Evolutionary conservation across 176 grass and related monocot genomes (phyloP), one percentile per base, ranked within the genome.

Genomic region (Tillandsia fasciculata): DNA sequence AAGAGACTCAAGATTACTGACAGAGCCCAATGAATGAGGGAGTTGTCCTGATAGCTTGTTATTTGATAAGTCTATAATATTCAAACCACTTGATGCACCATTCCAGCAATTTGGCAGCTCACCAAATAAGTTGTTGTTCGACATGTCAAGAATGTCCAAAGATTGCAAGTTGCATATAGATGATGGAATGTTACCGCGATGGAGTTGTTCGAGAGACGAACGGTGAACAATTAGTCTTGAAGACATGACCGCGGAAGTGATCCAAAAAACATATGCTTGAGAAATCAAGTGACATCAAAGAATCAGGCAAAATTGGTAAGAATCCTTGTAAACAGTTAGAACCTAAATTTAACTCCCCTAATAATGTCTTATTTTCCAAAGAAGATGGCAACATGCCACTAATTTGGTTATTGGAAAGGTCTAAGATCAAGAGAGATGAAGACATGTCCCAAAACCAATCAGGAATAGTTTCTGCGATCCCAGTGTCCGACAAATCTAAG

Each of bases 401-500:
- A 0, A 87, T 72, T 26, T 53, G 3, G 22, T 87, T 87, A 2
- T 28, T 14, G 3, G 66, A 82, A 1, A 84, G 47, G 1, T 65
- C 69, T 54, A 81, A 63, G 17, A 0, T 10, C 3, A 88, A 12
- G 3, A 88, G 50, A 0, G 64, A 47, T 4, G 72, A 12, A 10
- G 70, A 23, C 24, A 29, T 11, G 50, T 83, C 68, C 78, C 87
- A 74, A 49, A 90, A 9, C 79, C 78, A 86, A 69, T 81, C 22
- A 0, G 83, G 74, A 1, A 83, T 12, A 1, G 2, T 53, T 0
- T 72, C 76, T 0, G 64, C 63, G 50, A 87, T 83, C 76, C 69
- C 18, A 13, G 72, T 53, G 11, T 87, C 54, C 10, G 85, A 80
- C 24, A 87, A 74, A 59, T 73, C 76, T 11, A 87, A 27, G 22